Evolutionary conservation across 768 basidiomycete species (phyloP).

Genomic region (Rhodocollybia butyracea): DNA sequence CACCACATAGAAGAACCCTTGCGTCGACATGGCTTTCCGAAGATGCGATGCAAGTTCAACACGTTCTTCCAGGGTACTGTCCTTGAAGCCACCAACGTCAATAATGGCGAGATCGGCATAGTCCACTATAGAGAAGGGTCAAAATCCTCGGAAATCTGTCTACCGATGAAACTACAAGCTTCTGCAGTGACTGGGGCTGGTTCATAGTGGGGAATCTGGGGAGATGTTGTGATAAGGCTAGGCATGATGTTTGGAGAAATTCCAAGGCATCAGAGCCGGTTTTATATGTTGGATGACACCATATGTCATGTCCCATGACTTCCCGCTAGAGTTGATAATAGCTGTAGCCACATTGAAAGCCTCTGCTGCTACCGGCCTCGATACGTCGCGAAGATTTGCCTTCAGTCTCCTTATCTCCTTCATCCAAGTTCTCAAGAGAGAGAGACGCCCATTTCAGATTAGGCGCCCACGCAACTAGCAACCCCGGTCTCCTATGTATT

Average conservation of each 20-base stretch:
- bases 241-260: constrained; percentile 17
- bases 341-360: too few species aligned
- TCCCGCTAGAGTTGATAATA: too few species aligned
- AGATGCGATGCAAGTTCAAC: constrained; percentile 26
- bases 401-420: too few species aligned
- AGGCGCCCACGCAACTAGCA: too few species aligned
- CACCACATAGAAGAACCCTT: constrained; percentile 46
- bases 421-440: too few species aligned
- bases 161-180: constrained; percentile 21
- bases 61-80: constrained; percentile 24
- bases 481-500: too few species aligned
- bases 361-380: too few species aligned
- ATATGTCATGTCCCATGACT: background rate
- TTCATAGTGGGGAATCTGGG: constrained; percentile 28
- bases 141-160: background rate
- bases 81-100: constrained; percentile 33
- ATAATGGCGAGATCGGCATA: constrained; percentile 38
- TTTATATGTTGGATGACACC: background rate
- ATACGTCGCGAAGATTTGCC: too few species aligned
- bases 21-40: constrained; percentile 27
- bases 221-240: constrained; percentile 20
- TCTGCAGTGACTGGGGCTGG: constrained; percentile 29
- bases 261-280: background rate
- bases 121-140: constrained; percentile 33
- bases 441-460: too few species aligned